Base-by-base conservation (phyloP, 208 protist species). In the Leishmania braziliensis region DNA sequence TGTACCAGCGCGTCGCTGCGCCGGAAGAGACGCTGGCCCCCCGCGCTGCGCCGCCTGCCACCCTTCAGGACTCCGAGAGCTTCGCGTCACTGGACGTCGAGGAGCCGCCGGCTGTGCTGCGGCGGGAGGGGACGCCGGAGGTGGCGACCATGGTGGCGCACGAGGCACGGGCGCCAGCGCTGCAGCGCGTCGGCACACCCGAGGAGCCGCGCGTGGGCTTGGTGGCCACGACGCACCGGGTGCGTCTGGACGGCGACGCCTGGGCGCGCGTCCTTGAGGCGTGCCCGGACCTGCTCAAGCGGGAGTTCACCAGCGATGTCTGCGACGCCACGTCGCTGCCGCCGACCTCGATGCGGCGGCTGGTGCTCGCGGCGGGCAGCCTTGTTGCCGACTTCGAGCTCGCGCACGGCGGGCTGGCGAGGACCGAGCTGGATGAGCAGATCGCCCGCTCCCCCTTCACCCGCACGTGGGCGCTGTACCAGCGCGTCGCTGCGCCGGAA, bases 1-100 rank as follows among this genome's bases (percentile, higher is more conserved):
- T 85, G 20, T 79, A 88, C 81, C 18, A 68, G 18, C 71, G 58
- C 71, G 10, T 58, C 0, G 51, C 56, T 1, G 78, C 26, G 70
- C 48, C 46, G 70, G 70, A 70, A n/a, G 33, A 36, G 18, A 12
- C 20, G 26, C 43, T 0, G 60, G 60, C 20, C 18, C 0, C 60
- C 26, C 18, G 18, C 65, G 26, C 65, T 36, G 65, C 33, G 33
- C 23, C 65, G 65, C 65, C 14, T 5, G 29, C 29, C 8, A n/a
- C 65, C 23, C 33, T 70, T 3, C 43, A 58, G 14, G 70, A 75
- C 26, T n/a, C 70, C 23, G 70, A 75, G 70, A 75, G 70, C 58
- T 65, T 65, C 58, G 18, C 18, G 58, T 65, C 58, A 26, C 58
- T 65, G 18, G 80, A 79, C n/a, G 18, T 33, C 62, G 53, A 70